phyloP scores from a whole-genome alignment of 2,329 filamentous ascomycete genomes.

The Emmonsiellopsis sp. region DNA sequence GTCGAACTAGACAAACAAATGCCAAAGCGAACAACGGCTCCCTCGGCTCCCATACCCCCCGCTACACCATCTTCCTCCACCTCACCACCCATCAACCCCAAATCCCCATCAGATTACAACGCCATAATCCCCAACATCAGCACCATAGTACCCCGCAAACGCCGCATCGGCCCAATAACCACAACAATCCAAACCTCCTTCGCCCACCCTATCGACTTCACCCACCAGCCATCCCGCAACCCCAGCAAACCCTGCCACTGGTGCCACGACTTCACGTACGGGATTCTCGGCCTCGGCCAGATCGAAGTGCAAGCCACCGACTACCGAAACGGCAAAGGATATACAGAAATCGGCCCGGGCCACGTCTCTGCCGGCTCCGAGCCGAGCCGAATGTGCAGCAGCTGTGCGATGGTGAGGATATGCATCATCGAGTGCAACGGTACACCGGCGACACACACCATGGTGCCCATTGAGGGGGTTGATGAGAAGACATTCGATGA shows the following conservation, averaged over 20 bases:
- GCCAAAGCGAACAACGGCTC: background rate
- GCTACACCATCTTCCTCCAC: background rate
- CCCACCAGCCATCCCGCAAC: slow-evolving; percentile 16
- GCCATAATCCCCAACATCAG: slow-evolving; percentile 6
- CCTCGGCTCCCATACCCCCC: background rate
- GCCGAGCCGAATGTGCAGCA: slow-evolving; percentile 29
- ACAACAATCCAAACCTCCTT: slow-evolving; percentile 28
- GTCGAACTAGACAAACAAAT: too few species aligned
- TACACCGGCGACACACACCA: slow-evolving; percentile 16
- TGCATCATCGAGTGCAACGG: slow-evolving; percentile 26
- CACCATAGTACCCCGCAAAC: background rate
- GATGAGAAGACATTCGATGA: slow-evolving; percentile 15
- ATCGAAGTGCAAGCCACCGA: slow-evolving; percentile 26
- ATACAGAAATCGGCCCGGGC: slow-evolving; percentile 31
- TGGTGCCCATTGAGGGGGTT: slow-evolving; percentile 18
- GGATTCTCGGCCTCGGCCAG: slow-evolving; percentile 31
- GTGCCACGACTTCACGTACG: slow-evolving; percentile 31
- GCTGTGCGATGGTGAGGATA: slow-evolving; percentile 27
- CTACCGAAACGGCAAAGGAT: slow-evolving; percentile 26
- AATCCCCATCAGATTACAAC: background rate
- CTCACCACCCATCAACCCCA: background rate
- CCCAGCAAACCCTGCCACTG: slow-evolving; percentile 28
- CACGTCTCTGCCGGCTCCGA: slow-evolving; percentile 23
- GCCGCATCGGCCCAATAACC: background rate
- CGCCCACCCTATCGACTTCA: slow-evolving; percentile 33